phyloP scores from a whole-genome alignment of 1,284 basidiomycete genomes.

The Microbotryomycetes sp. region DNA sequence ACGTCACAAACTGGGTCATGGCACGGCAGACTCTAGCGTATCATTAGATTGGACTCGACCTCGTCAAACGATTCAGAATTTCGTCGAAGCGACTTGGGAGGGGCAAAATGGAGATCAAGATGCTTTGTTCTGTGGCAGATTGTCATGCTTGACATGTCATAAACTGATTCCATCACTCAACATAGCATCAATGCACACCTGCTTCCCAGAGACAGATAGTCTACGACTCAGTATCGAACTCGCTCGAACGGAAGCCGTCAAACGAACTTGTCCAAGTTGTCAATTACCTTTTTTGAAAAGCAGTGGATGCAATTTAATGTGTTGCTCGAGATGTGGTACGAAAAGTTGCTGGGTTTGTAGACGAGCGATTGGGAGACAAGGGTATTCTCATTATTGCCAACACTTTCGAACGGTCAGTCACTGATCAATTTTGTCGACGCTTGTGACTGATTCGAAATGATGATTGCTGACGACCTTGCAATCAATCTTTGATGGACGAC shows the following conservation, averaged over 20 bases:
- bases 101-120: background rate
- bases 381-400: constrained; percentile 26
- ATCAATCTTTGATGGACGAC: too few species aligned
- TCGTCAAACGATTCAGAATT: background rate
- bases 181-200: too few species aligned
- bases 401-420: constrained; percentile 12
- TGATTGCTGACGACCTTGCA: too few species aligned
- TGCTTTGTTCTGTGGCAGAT: constrained; percentile 5
- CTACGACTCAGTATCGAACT: constrained; percentile 20
- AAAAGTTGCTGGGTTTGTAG: constrained; percentile 19
- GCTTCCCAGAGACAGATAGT: constrained; percentile 13
- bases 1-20: background rate
- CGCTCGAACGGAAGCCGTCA: constrained; percentile 21
- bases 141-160: constrained; percentile 15
- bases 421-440: too few species aligned
- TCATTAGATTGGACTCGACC: background rate
- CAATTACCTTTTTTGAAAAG: constrained; percentile 15
- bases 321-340: constrained; percentile 19
- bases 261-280: constrained; percentile 13
- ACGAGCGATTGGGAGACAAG: constrained; percentile 2
- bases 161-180: too few species aligned
- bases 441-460: too few species aligned
- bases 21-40: background rate
- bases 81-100: constrained; percentile 10
- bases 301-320: constrained; percentile 28